Conservation (phyloP, 2,329 filamentous ascomycete species). For the Didymella exigua region DNA sequence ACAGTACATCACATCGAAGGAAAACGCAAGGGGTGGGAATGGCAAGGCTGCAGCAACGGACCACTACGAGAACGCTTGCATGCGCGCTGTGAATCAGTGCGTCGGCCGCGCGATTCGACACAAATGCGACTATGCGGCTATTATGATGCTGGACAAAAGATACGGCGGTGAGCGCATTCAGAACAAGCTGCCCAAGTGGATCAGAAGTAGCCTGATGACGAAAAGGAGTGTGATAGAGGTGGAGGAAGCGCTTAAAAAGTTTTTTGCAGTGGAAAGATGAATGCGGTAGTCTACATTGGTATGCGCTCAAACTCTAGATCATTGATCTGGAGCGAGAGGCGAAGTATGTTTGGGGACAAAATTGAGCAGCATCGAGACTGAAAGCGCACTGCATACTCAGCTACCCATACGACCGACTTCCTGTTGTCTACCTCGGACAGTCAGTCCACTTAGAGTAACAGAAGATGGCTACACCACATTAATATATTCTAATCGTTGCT, state of each 20-base stretch:
- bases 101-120: constrained; percentile 93
- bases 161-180: constrained; percentile 77
- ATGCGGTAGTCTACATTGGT: too few species aligned
- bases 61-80: constrained; percentile 93
- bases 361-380: background rate
- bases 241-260: constrained; percentile 43
- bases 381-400: background rate
- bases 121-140: constrained; percentile 84
- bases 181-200: constrained; percentile 87
- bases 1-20: constrained; percentile 77
- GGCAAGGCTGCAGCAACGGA: constrained; percentile 65
- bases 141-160: constrained; percentile 80
- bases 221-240: constrained; percentile 53
- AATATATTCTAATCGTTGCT: background rate
- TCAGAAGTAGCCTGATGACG: constrained; percentile 67
- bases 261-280: constrained; percentile 44
- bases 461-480: background rate
- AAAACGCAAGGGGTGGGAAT: constrained; percentile 44
- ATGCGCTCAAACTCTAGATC: background rate
- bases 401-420: background rate
- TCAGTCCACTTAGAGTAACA: background rate
- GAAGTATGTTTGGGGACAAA: background rate
- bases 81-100: constrained; percentile 96
- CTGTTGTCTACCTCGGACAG: background rate
- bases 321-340: background rate